Conservation (phyloP, 1,284 basidiomycete species). For the Cutaneotrichosporon cutaneum region DNA sequence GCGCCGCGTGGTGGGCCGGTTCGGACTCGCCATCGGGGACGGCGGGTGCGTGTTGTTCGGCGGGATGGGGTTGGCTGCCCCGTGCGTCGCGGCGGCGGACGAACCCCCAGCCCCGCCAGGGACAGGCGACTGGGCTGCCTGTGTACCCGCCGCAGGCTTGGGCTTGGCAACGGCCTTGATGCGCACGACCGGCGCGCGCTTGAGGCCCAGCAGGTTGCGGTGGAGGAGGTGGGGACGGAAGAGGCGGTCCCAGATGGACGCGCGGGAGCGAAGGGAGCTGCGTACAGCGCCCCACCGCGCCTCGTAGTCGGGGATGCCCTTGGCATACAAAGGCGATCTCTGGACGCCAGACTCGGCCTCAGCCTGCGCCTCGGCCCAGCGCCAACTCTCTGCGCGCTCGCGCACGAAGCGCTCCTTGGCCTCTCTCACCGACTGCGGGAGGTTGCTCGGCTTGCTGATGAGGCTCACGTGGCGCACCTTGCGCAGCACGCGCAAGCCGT, state of each 20-base stretch:
- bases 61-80: not conserved
- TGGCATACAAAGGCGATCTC: not conserved
- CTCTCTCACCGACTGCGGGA: slow-evolving; percentile 21
- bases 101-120: not conserved
- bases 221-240: slow-evolving; percentile 21
- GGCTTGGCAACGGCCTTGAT: not conserved
- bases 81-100: not conserved
- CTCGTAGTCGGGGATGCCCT: slow-evolving; percentile 22
- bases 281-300: slow-evolving; percentile 21
- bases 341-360: slow-evolving; percentile 7
- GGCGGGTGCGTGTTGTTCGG: not conserved
- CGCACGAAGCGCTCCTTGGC: slow-evolving; percentile 24
- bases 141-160: not conserved
- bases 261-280: slow-evolving; percentile 10
- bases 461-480: slow-evolving; percentile 48
- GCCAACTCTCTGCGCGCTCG: slow-evolving; percentile 16
- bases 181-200: not conserved
- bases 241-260: slow-evolving; percentile 23
- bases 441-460: slow-evolving; percentile 10
- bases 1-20: not conserved
- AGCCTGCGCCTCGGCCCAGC: slow-evolving; percentile 15
- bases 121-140: not conserved
- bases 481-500: slow-evolving; percentile 44
- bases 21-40: slow-evolving; percentile 1
- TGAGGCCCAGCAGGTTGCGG: slow-evolving; percentile 19